phyloP scores from a whole-genome alignment of 2,329 filamentous ascomycete genomes.

The Grosmannia clavigera region DNA sequence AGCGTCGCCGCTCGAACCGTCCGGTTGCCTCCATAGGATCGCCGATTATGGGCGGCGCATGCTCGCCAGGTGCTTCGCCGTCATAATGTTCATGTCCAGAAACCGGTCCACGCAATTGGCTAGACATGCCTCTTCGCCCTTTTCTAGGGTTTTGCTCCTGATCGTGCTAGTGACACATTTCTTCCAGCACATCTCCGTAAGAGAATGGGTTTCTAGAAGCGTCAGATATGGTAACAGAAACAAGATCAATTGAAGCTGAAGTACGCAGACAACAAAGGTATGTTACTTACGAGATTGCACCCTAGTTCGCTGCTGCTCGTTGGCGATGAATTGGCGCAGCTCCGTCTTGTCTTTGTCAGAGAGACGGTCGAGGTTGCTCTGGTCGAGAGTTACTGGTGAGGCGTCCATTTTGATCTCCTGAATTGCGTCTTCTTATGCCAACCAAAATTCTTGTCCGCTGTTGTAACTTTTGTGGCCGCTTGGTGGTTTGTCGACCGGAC shows the following conservation, averaged over 20 bases:
- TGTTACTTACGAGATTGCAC: conserved; percentile 44
- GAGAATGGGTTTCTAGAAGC: conserved; percentile 36
- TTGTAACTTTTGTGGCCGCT: neutral
- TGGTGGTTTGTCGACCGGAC: neutral
- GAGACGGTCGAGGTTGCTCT: conserved; percentile 60
- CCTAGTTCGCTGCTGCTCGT: conserved; percentile 74
- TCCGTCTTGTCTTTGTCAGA: conserved; percentile 75
- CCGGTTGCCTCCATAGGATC: neutral
- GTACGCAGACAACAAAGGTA: neutral
- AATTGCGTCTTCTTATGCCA: neutral
- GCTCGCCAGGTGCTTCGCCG: conserved; percentile 72
- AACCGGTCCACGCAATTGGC: conserved; percentile 90
- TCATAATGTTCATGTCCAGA: conserved; percentile 74
- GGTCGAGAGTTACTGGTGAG: conserved; percentile 22
- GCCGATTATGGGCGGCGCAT: conserved; percentile 25
- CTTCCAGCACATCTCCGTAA: conserved; percentile 76
- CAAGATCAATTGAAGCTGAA: neutral
- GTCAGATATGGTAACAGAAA: neutral
- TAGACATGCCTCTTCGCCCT: conserved; percentile 69
- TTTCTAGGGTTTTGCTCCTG: conserved; percentile 59
- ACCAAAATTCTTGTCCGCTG: neutral
- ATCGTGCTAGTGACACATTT: conserved; percentile 77
- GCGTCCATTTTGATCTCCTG: conserved; percentile 2
- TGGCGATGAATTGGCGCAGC: conserved; percentile 72
- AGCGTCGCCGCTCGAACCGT: neutral